Base-by-base conservation (phyloP, 2,329 filamentous ascomycete genomes). In the Zymoseptoria brevis region DNA sequence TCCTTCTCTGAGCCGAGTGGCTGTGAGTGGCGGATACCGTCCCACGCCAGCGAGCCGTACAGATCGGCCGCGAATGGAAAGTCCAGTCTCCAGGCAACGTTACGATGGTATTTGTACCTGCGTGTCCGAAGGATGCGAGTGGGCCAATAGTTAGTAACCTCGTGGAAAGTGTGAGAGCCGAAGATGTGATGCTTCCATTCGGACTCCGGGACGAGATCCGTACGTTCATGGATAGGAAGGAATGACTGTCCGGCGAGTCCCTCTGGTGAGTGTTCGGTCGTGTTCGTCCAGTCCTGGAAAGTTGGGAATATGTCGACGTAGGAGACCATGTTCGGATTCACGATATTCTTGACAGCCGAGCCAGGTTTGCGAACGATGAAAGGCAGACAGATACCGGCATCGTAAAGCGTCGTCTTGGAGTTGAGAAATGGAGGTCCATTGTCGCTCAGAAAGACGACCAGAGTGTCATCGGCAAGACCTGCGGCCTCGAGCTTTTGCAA, bases 111-210 rank as follows among this genome's bases (percentile, higher is more conserved):
- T 64, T 81, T 81, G 72, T 73, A 80, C 4, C 68, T 67, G 0
- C 64, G 65, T 2, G 68, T 73, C n/a, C 79, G 76, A 41, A 81
- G 68, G 62, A 73, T 77, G 11, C 79, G 73, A 1, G 79, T 81
- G 0, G 80, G 79, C 73, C 75, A 81, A 68, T 80, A 81, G 62
- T 80, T 80, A 5, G 73, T 74, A 1, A 78, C 69, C 60, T 81
- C 79, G 57, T 81, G 79, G 64, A 80, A 81, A 1, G 80, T 81
- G 64, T 81, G 79, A 0, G 77, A 80, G 16, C 79, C 79, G 59
- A 77, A 80, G 7, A 81, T 75, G 9, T 75, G 71, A n/a, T 66
- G 63, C 30, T 63, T 58, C 67, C 67, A 69, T 13, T 72, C 61
- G 66, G 71, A 69, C 3, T 62, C 64, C 1, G 67, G 52, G 11